Conservation (phyloP, 441 rosid species). For the Melastoma candidum region DNA sequence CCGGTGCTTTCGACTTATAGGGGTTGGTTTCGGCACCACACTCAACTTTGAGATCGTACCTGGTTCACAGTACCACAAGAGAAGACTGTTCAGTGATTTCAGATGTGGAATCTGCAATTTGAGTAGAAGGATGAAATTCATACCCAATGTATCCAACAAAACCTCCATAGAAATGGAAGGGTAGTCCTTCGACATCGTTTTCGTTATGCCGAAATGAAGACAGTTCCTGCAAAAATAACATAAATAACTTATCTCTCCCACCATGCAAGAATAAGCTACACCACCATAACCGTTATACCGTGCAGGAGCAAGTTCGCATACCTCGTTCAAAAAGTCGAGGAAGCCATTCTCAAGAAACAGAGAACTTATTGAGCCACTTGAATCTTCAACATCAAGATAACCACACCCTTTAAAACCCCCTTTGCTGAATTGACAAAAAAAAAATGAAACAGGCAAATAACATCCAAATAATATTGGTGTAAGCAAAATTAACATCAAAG, state of each 20-base stretch:
- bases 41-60: constrained; percentile 90
- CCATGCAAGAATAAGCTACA: background rate
- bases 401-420: constrained; percentile 41
- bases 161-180: constrained; percentile 92
- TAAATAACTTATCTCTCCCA: constrained; percentile 5
- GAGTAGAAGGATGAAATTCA: constrained; percentile 17
- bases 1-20: constrained; percentile 80
- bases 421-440: constrained; percentile 26
- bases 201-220: constrained; percentile 49
- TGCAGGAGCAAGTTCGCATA: constrained; percentile 15
- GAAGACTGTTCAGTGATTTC: background rate
- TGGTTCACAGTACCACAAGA: constrained; percentile 13
- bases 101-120: constrained; percentile 1
- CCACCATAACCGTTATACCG: background rate
- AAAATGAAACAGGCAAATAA: constrained; percentile 9
- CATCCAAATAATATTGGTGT: too few species aligned
- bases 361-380: constrained; percentile 36
- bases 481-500: background rate
- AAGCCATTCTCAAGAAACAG: constrained; percentile 63
- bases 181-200: constrained; percentile 73
- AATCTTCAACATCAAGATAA: constrained; percentile 50
- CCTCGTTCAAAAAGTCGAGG: constrained; percentile 73
- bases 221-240: constrained; percentile 54
- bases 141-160: constrained; percentile 92
- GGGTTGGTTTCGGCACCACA: constrained; percentile 57